phyloP scores from a whole-genome alignment of 1,284 basidiomycete species.

The Dichomitus squalens region DNA sequence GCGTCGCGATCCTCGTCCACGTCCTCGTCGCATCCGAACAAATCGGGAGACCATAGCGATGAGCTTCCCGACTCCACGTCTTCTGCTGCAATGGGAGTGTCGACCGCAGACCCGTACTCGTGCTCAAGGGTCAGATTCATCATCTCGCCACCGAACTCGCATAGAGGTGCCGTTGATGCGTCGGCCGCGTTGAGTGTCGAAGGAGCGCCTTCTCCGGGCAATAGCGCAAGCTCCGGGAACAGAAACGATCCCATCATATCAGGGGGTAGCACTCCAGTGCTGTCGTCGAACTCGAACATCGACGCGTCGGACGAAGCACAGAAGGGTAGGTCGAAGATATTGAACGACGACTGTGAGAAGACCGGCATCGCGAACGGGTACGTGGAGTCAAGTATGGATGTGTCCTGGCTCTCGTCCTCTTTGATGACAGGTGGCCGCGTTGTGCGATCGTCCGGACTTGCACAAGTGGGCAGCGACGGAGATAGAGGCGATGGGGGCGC shows the following conservation, averaged over 20 bases:
- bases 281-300: neutral
- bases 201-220: neutral
- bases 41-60: constrained; percentile 7
- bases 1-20: neutral
- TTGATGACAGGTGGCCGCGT: too few relatives aligned
- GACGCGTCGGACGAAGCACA: neutral
- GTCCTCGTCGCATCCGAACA: constrained; percentile 7
- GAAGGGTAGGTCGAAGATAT: constrained; percentile 6
- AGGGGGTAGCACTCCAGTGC: neutral
- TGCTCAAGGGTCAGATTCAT: too few relatives aligned
- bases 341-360: constrained; percentile 7
- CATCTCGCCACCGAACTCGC: neutral
- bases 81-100: neutral
- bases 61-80: neutral
- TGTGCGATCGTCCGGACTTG: neutral
- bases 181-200: neutral
- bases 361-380: constrained; percentile 5
- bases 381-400: neutral
- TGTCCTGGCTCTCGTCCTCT: neutral
- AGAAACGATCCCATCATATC: neutral
- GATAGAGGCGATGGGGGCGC: too few relatives aligned
- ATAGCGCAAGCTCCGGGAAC: neutral
- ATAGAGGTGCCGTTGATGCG: neutral
- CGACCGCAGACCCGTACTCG: neutral
- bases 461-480: neutral